Conservation (phyloP, 805 yeast species). For the Saccharomycopsis olivae region DNA sequence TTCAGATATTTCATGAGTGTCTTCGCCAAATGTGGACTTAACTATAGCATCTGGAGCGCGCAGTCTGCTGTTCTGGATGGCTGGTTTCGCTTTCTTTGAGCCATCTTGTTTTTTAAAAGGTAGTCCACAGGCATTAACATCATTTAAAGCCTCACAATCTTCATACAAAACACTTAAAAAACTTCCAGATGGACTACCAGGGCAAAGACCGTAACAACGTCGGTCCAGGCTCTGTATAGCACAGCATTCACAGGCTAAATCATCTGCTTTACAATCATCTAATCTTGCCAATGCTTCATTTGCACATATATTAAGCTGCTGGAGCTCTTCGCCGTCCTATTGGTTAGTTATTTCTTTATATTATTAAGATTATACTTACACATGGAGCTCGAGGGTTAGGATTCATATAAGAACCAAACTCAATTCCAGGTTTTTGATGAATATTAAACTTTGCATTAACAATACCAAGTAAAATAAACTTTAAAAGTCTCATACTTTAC, state of each 20-base stretch:
- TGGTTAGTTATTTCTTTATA: background rate
- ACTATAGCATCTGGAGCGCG: constrained; percentile 4
- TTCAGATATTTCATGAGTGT: background rate
- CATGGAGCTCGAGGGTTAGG: constrained; percentile 38
- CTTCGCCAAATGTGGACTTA: constrained; percentile 7
- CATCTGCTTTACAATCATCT: constrained; percentile 42
- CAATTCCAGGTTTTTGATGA: constrained; percentile 17
- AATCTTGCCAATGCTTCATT: constrained; percentile 35
- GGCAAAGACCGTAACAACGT: constrained; percentile 39
- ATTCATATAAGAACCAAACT: constrained; percentile 34
- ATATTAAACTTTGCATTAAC: too few relatives aligned
- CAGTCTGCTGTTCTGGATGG: background rate
- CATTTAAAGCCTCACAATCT: constrained; percentile 37
- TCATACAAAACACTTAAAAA: constrained; percentile 34
- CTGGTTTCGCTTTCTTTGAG: background rate
- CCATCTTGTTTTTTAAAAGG: constrained; percentile 37
- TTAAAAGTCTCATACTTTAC: too few relatives aligned
- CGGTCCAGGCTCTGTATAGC: constrained; percentile 39
- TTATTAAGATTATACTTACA: constrained; percentile 18
- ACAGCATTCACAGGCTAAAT: constrained; percentile 47
- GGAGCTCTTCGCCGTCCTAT: constrained; percentile 28
- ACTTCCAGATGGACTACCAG: constrained; percentile 35
- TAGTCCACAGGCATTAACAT: constrained; percentile 39
- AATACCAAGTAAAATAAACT: too few relatives aligned
- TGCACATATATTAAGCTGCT: constrained; percentile 26